Evolutionary conservation across 345 rosid genomes (phyloP).

Genomic region (Geranium rotundifolium): DNA sequence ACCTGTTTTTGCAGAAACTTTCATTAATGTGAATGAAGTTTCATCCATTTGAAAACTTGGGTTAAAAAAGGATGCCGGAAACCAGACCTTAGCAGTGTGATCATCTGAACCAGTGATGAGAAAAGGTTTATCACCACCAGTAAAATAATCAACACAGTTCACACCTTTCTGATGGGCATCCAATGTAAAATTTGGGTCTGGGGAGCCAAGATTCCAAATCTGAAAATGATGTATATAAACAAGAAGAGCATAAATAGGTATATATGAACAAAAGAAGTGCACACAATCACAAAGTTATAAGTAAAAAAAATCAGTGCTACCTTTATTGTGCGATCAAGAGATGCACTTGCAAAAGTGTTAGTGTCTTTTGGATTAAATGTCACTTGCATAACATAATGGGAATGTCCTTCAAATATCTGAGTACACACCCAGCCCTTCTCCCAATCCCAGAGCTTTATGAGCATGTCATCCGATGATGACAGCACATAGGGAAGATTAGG

Average conservation of each 20-base stretch:
- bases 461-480: constrained; percentile 76
- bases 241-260: constrained; percentile 5
- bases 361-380: constrained; percentile 64
- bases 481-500: constrained; percentile 53
- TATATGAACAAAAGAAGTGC: constrained; percentile 3
- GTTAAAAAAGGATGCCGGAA: neutral
- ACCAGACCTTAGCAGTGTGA: constrained; percentile 79
- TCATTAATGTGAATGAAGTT: constrained; percentile 15
- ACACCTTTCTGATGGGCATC: constrained; percentile 95
- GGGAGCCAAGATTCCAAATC: constrained; percentile 98
- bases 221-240: constrained; percentile 19
- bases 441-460: constrained; percentile 80
- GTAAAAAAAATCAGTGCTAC: constrained; percentile 15
- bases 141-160: constrained; percentile 84
- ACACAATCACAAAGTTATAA: neutral
- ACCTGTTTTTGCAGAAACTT: constrained; percentile 36
- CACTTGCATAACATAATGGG: constrained; percentile 72
- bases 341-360: constrained; percentile 67
- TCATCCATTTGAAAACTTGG: neutral
- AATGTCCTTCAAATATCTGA: constrained; percentile 62
- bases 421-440: constrained; percentile 62
- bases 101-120: constrained; percentile 90
- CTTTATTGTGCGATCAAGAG: constrained; percentile 70
- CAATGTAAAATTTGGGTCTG: constrained; percentile 85
- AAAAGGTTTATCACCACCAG: constrained; percentile 91